Percentiles rank a stretch among this genome's conserved stretches.
Conservation (phyloP, 495 filamentous ascomycete genomes). For the Mycothermus thermophilus region DNA sequence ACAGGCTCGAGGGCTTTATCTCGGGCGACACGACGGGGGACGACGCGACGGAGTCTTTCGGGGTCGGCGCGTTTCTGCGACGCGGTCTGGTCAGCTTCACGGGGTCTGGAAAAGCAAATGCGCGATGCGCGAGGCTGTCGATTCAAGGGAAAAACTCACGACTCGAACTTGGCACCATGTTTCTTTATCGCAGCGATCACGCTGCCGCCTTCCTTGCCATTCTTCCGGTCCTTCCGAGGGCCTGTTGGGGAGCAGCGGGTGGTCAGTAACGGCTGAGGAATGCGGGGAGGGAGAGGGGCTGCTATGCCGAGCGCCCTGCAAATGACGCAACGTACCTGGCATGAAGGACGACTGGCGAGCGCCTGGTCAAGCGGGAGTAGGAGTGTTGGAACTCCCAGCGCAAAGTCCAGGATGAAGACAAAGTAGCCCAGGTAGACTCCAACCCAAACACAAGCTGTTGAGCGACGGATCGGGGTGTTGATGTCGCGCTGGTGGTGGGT, state of each 20-base stretch:
- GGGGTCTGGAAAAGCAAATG: background rate
- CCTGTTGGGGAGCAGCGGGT: no score
- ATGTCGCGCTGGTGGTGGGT: background rate
- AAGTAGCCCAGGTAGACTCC: background rate
- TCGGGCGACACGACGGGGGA: conserved; percentile 31
- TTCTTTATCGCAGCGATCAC: conserved; percentile 40
- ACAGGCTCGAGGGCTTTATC: conserved; percentile 24
- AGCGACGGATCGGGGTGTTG: background rate
- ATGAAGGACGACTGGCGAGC: conserved; percentile 25
- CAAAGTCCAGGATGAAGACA: background rate
- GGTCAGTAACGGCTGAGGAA: conserved; percentile 1
- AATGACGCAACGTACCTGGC: conserved; percentile 27
- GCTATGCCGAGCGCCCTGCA: background rate
- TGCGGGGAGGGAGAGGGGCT: background rate
- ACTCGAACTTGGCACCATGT: conserved; percentile 36
- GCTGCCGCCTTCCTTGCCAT: conserved; percentile 37
- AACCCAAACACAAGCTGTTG: background rate
- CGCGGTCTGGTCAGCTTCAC: conserved; percentile 15
- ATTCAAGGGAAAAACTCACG: conserved; percentile 25
- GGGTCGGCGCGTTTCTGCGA: conserved; percentile 18
- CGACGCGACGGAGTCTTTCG: conserved; percentile 26
- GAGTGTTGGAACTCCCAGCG: background rate
- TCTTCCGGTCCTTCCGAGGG: conserved; percentile 38
- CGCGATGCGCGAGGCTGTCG: no score
- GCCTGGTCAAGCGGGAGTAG: background rate